These are phyloP conservation scores for Ceriops decandra DNA, from an alignment of 345 rosid species.

Conservation along the genomic window DNA sequence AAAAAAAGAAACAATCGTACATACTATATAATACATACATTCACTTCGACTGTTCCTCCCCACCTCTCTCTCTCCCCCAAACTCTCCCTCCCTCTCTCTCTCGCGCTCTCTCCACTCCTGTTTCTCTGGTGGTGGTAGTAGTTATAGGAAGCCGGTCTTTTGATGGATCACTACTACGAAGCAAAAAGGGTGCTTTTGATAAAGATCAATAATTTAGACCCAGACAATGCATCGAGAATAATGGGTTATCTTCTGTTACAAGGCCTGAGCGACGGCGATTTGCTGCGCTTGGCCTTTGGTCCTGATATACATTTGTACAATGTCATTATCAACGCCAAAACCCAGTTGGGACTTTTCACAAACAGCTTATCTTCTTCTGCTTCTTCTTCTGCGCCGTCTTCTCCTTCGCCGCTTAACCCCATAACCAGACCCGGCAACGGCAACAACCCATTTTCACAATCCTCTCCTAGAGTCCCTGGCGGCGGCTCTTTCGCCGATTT, in stretches of 20 bases:
- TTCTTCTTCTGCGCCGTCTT: not conserved
- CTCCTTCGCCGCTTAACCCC: constrained; percentile 42
- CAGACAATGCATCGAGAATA: constrained; percentile 76
- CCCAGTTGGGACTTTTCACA: constrained; percentile 57
- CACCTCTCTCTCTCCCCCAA: too few relatives aligned
- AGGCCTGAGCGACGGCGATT: constrained; percentile 58
- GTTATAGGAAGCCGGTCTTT: too few relatives aligned
- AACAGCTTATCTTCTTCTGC: constrained; percentile 38
- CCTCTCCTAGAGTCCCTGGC: constrained; percentile 40
- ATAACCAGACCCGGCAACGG: constrained; percentile 38
- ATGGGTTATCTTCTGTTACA: constrained; percentile 81
- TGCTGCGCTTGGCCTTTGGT: constrained; percentile 65
- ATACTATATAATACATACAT: not conserved
- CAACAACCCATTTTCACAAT: constrained; percentile 42
- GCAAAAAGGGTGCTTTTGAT: constrained; percentile 66
- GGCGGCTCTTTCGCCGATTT: constrained; percentile 41
- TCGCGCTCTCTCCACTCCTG: not conserved
- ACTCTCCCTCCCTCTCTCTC: too few relatives aligned
- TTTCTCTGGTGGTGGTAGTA: not conserved
- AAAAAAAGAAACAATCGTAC: not conserved
- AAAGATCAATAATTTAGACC: constrained; percentile 71
- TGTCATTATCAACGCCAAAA: constrained; percentile 60
- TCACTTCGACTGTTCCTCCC: too few relatives aligned
- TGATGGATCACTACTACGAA: constrained; percentile 69
- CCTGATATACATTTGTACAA: constrained; percentile 57